Evolutionary conservation across 1,139 yeast genomes (phyloP).

Genomic region (Candida gigantensis): DNA sequence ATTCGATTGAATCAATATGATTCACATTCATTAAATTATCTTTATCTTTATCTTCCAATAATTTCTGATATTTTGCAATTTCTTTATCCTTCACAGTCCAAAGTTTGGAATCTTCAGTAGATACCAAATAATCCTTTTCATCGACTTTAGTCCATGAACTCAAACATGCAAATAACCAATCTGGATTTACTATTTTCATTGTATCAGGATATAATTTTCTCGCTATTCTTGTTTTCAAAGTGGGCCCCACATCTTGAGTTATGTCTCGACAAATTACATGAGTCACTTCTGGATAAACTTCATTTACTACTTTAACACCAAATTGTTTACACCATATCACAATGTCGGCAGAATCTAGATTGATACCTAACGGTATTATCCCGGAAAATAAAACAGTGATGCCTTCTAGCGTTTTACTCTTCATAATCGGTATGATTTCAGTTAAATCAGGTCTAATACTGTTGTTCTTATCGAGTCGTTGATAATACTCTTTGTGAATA

Average conservation of each 20-base stretch:
- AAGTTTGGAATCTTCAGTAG: conserved; percentile 38
- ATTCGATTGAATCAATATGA: conserved; percentile 30
- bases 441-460: conserved; percentile 57
- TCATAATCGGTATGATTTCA: conserved; percentile 70
- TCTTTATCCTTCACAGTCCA: conserved; percentile 47
- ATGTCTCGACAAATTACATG: conserved; percentile 83
- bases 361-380: conserved; percentile 75
- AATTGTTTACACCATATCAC: conserved; percentile 91
- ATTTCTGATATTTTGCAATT: conserved; percentile 43
- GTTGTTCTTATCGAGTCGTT: conserved; percentile 34
- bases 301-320: conserved; percentile 83
- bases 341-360: conserved; percentile 72
- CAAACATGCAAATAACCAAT: conserved; percentile 88
- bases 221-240: conserved; percentile 76
- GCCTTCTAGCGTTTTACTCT: conserved; percentile 64
- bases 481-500: conserved; percentile 70
- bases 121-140: conserved; percentile 61
- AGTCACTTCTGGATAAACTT: conserved; percentile 74
- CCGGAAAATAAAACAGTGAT: conserved; percentile 82
- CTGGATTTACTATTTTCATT: conserved; percentile 77
- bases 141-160: conserved; percentile 74
- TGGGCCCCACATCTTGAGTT: conserved; percentile 52
- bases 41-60: conserved; percentile 23
- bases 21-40: conserved; percentile 18
- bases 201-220: conserved; percentile 63